phyloP scores from a whole-genome alignment of 2,329 filamentous ascomycete genomes.

The Coniochaeta sp. region DNA sequence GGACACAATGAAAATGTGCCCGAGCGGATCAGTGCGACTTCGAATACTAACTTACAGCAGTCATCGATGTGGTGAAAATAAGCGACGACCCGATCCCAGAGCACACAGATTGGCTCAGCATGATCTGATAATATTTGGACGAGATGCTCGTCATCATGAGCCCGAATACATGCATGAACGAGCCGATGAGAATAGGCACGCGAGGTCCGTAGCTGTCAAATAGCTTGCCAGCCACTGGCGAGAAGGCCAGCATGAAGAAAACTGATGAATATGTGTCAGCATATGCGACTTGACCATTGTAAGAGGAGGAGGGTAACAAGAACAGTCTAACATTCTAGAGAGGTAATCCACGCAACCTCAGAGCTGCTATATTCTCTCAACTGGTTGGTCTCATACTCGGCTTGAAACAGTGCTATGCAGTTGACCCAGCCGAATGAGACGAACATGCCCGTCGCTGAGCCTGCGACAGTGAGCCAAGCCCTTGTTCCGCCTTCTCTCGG shows the following conservation, averaged over 20 bases:
- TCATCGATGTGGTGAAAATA: conserved; percentile 2
- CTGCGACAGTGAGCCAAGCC: conserved; percentile 7
- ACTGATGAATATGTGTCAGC: not conserved
- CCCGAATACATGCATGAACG: conserved; percentile 44
- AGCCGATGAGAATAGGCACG: conserved; percentile 38
- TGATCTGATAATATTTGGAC: conserved; percentile 20
- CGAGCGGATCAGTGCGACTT: conserved; percentile 11
- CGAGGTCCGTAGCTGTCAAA: conserved; percentile 54
- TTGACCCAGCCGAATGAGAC: conserved; percentile 18
- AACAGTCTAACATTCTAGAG: conserved; percentile 23
- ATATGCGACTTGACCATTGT: not conserved
- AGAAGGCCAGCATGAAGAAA: conserved; percentile 31
- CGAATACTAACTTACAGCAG: conserved; percentile 20
- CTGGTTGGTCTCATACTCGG: conserved; percentile 37
- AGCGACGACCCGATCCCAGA: conserved; percentile 11
- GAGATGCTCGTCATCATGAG: conserved; percentile 50
- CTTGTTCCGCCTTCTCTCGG: conserved; percentile 6
- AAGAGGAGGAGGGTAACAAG: not conserved
- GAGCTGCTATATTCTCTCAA: conserved; percentile 33
- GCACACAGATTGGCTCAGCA: conserved; percentile 17
- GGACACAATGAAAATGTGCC: too few species aligned
- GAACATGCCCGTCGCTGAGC: conserved; percentile 10
- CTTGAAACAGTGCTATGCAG: conserved; percentile 38
- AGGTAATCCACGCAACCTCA: conserved; percentile 42
- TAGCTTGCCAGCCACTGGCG: conserved; percentile 25